A percentile compares a stretch with the other conserved stretches of the same genome.
Conservation (phyloP, 257 asterid genomes). For the Salvia splendens region DNA sequence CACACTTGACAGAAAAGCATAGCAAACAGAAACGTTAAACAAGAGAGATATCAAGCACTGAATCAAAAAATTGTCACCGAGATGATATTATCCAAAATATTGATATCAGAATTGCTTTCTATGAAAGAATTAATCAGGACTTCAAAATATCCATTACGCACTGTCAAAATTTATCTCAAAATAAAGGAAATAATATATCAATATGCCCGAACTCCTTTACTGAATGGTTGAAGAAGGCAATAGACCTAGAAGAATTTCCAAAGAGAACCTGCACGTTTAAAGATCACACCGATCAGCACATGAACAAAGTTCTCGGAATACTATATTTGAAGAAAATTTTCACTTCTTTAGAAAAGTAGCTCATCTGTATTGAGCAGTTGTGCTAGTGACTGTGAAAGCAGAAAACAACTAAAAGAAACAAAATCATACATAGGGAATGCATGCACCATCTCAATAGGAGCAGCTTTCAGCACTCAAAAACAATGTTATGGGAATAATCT, state of each 20-base stretch:
- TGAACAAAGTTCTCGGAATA: neutral
- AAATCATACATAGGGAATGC: neutral
- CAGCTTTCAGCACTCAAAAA: slow-evolving; percentile 12
- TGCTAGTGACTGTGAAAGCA: neutral
- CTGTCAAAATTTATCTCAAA: slow-evolving; percentile 39
- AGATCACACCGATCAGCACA: slow-evolving; percentile 21
- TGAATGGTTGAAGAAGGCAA: slow-evolving; percentile 26
- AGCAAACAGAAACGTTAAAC: neutral
- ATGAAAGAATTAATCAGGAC: slow-evolving; percentile 37
- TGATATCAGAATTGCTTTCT: slow-evolving; percentile 35
- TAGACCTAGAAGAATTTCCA: slow-evolving; percentile 33
- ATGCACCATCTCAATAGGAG: neutral
- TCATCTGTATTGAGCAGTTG: slow-evolving; percentile 10
- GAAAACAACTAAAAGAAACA: slow-evolving; percentile 12
- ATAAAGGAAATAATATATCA: slow-evolving; percentile 36
- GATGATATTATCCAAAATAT: slow-evolving; percentile 27
- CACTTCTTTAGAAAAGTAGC: neutral
- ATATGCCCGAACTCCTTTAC: slow-evolving; percentile 33
- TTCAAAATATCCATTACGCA: slow-evolving; percentile 31
- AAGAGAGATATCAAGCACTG: neutral
- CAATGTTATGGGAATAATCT: slow-evolving; percentile 2
- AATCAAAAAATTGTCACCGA: neutral
- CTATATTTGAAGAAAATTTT: neutral
- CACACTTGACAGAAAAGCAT: no score
- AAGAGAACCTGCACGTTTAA: slow-evolving; percentile 42